Evolutionary conservation across 441 rosid genomes (phyloP).

Genomic region (Isatis lusitanica): DNA sequence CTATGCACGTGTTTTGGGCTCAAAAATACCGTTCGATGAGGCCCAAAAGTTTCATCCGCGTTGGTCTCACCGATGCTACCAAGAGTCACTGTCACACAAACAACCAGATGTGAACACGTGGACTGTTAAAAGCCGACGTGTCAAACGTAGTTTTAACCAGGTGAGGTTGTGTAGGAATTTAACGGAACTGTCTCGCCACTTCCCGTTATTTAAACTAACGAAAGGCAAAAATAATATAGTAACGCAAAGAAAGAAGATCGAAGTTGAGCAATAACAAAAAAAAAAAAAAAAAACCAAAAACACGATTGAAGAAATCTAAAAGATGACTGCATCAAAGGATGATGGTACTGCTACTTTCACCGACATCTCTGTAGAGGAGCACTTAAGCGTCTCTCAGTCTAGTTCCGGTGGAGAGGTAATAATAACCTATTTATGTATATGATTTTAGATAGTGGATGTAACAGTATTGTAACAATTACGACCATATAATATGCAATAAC

Average conservation of each 20-base stretch:
- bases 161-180: not conserved
- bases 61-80: not conserved
- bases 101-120: not conserved
- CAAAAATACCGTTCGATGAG: not conserved
- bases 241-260: not conserved
- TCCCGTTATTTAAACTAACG: not conserved
- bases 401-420: conserved; percentile 20
- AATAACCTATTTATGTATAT: not conserved
- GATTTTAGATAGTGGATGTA: not conserved
- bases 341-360: not conserved
- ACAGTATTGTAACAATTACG: not conserved
- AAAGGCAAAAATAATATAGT: no score
- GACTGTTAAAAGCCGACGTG: conserved; percentile 1
- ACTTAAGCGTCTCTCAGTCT: conserved; percentile 25
- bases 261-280: not conserved
- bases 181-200: not conserved
- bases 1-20: conserved; percentile 12
- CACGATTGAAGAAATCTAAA: not conserved
- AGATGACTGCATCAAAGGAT: conserved; percentile 18
- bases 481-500: not conserved
- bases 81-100: conserved; percentile 12
- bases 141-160: not conserved
- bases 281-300: no score
- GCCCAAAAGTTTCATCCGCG: not conserved
- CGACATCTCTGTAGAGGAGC: conserved; percentile 27